Conservation (phyloP, 1,284 basidiomycete genomes). For the Clitocybe nebularis region DNA sequence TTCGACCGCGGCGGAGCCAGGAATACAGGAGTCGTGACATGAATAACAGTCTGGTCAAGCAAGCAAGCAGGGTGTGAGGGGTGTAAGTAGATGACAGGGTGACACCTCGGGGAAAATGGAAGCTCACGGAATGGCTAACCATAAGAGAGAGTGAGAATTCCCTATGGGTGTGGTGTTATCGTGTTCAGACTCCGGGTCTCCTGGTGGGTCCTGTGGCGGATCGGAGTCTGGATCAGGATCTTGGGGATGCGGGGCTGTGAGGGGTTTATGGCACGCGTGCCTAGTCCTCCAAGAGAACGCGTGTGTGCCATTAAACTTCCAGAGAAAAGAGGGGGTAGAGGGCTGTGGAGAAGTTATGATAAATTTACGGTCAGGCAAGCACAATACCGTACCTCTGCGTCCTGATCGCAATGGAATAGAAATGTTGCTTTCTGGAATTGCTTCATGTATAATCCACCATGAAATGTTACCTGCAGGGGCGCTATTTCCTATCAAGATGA, state of each 20-base stretch:
- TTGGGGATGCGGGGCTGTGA: conserved; percentile 11
- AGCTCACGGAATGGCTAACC: conserved; percentile 4
- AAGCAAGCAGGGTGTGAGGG: too few relatives aligned
- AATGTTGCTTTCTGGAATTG: conserved; percentile 35
- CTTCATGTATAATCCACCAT: conserved; percentile 37
- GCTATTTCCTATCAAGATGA: conserved; percentile 15
- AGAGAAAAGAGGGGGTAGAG: conserved; percentile 24
- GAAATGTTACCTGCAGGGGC: conserved; percentile 34
- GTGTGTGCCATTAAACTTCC: conserved; percentile 25
- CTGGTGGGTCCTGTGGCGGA: conserved; percentile 10
- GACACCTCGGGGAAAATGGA: neutral
- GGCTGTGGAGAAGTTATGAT: conserved; percentile 17
- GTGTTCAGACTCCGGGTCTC: conserved; percentile 13
- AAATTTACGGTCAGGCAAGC: neutral
- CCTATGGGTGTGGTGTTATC: neutral
- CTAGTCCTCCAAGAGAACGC: conserved; percentile 22
- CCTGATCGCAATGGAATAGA: conserved; percentile 35
- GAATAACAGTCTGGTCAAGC: neutral
- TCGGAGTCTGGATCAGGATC: conserved; percentile 17
- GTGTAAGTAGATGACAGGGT: neutral
- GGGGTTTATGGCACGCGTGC: conserved; percentile 20
- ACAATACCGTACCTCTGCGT: conserved; percentile 22
- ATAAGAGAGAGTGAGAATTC: conserved; percentile 3
- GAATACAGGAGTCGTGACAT: neutral
- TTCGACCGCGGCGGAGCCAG: neutral